These are phyloP conservation scores for Saussurea involucrata DNA, from an alignment of 129 eudicot species.

Conservation along the genomic window DNA sequence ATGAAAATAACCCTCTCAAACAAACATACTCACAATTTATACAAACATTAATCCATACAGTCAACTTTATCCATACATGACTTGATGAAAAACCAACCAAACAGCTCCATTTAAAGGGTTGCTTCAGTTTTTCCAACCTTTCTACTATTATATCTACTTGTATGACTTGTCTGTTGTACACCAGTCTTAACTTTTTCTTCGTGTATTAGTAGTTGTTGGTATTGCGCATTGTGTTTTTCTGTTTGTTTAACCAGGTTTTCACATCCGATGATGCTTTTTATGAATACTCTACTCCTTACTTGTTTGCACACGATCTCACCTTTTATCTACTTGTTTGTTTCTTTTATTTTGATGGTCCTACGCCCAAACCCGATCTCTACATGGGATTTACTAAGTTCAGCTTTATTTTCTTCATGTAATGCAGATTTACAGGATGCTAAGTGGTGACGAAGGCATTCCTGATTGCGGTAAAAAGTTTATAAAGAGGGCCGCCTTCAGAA, in stretches of 20 bases:
- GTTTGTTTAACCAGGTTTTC: neutral
- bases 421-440: slow-evolving; percentile 66
- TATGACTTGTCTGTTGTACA: neutral
- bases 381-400: neutral
- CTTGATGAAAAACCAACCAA: no score
- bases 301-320: neutral
- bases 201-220: neutral
- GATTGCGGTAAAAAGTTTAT: slow-evolving; percentile 47
- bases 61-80: no score
- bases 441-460: slow-evolving; percentile 46
- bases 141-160: neutral
- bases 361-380: neutral
- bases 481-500: slow-evolving; percentile 62
- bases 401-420: neutral
- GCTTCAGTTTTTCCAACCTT: no score
- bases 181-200: neutral
- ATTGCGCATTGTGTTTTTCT: neutral
- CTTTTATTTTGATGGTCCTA: neutral
- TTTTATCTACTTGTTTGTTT: neutral
- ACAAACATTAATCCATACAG: no score
- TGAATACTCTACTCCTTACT: neutral
- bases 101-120: no score
- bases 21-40: no score
- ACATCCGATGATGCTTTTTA: neutral
- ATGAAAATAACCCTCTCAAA: no score